Conservation (phyloP, 805 yeast genomes). For the Candida coquimbonensis region DNA sequence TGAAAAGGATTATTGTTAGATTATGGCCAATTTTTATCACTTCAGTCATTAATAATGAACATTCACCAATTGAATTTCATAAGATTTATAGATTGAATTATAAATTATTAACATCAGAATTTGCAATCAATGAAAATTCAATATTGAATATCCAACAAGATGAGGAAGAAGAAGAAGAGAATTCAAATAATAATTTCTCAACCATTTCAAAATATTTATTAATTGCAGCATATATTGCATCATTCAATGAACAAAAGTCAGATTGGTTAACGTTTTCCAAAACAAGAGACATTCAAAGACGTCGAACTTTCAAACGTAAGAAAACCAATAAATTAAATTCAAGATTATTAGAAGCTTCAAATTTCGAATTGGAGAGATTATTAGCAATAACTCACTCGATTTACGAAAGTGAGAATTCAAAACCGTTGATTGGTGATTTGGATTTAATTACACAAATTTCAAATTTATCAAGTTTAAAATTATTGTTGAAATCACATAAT, state of each 20-base stretch:
- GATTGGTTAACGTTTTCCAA: slow-evolving; percentile 69
- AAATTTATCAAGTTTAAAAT: slow-evolving; percentile 28
- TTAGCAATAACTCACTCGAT: slow-evolving; percentile 75
- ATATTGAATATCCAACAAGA: slow-evolving; percentile 1
- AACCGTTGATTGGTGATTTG: slow-evolving; percentile 25
- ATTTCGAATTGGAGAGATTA: slow-evolving; percentile 72
- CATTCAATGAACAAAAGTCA: slow-evolving; percentile 61
- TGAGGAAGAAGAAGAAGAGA: slow-evolving; percentile 9
- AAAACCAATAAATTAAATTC: slow-evolving; percentile 40
- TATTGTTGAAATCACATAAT: slow-evolving; percentile 27
- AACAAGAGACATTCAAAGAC: slow-evolving; percentile 38
- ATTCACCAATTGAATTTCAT: slow-evolving; percentile 14
- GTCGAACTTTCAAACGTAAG: slow-evolving; percentile 32
- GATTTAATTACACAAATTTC: slow-evolving; percentile 29
- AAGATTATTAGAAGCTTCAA: slow-evolving; percentile 60
- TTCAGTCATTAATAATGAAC: slow-evolving; percentile 12
- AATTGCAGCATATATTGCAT: slow-evolving; percentile 78
- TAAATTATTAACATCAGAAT: slow-evolving; percentile 27
- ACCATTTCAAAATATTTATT: slow-evolving; percentile 60
- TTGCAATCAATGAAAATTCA: slow-evolving; percentile 16
- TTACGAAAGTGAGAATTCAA: slow-evolving; percentile 36
- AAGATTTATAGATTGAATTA: slow-evolving; percentile 25
- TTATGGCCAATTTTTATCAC: slow-evolving; percentile 20
- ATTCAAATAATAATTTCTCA: slow-evolving; percentile 41
- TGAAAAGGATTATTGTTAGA: slow-evolving; percentile 13